phyloP scores from a whole-genome alignment of 306 rosid genomes.

The Quercus agrifolia region DNA sequence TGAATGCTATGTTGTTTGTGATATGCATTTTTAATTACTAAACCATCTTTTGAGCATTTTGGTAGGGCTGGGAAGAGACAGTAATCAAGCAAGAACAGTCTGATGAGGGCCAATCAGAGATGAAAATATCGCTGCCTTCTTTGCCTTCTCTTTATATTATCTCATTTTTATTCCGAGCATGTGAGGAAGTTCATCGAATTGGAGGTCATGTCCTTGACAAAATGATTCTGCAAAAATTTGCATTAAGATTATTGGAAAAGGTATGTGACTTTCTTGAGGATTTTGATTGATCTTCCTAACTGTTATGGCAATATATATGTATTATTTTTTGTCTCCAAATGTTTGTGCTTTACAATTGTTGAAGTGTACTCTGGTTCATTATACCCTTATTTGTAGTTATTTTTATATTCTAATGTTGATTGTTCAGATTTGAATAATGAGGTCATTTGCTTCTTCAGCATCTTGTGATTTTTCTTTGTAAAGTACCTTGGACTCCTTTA shows the following conservation, averaged over 20 bases:
- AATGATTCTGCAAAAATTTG: constrained; percentile 80
- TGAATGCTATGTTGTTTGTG: constrained; percentile 3
- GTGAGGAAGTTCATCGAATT: constrained; percentile 90
- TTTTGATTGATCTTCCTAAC: neutral
- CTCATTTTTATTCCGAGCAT: constrained; percentile 77
- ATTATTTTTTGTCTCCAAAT: neutral
- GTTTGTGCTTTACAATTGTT: neutral
- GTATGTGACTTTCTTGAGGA: constrained; percentile 31
- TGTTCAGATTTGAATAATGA: neutral
- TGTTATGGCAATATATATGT: neutral
- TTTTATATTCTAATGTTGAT: neutral
- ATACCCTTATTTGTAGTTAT: neutral
- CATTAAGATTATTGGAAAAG: constrained; percentile 69
- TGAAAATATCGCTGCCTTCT: constrained; percentile 92
- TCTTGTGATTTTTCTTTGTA: neutral
- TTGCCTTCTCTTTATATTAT: constrained; percentile 89
- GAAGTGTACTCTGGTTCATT: neutral
- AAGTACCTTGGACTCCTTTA: neutral
- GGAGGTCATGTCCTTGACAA: constrained; percentile 98
- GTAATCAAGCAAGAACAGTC: constrained; percentile 84
- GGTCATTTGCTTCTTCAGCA: neutral
- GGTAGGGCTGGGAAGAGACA: constrained; percentile 96
- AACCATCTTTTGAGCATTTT: constrained; percentile 18
- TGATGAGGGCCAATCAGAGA: constrained; percentile 67
- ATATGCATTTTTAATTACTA: neutral